Conservation (phyloP, 306 rosid species). For the Medicago arabica region DNA sequence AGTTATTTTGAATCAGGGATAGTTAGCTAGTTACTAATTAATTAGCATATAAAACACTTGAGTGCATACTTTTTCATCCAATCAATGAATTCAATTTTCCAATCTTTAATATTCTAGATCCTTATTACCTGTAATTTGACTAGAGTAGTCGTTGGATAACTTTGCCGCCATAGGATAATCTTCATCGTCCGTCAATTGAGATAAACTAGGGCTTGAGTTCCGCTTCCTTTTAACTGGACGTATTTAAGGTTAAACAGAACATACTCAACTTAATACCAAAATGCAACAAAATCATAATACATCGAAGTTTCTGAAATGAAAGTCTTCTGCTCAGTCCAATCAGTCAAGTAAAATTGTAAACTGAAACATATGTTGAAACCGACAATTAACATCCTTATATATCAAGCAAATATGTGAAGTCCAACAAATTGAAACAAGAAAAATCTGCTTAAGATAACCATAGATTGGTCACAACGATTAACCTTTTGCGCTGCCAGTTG, state of each 20-base stretch:
- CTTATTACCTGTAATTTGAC: conserved; percentile 43
- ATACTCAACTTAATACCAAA: conserved; percentile 17
- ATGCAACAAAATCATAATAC: conserved; percentile 28
- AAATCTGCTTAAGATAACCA: not conserved
- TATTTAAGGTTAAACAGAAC: conserved; percentile 5
- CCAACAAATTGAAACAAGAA: not conserved
- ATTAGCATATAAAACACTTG: no score
- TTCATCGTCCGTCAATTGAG: conserved; percentile 14
- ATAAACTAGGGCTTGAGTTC: conserved; percentile 9
- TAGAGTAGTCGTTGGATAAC: not conserved
- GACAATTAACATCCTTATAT: not conserved
- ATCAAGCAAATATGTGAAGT: not conserved
- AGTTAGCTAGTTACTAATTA: not conserved
- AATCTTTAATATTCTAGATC: not conserved
- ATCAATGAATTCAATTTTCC: no score
- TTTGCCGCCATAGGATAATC: conserved; percentile 24
- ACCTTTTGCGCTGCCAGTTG: conserved; percentile 35
- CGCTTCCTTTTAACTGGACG: conserved; percentile 32
- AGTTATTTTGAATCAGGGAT: not conserved
- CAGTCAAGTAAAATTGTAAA: not conserved
- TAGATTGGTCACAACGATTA: not conserved
- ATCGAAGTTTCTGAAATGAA: not conserved
- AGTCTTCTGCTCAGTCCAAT: no score
- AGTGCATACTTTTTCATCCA: no score
- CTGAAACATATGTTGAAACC: conserved; percentile 20